Percentiles rank a stretch among this genome's conserved stretches.
Conservation (phyloP, 2,329 filamentous ascomycete species). For the Hypoxylon sp. region DNA sequence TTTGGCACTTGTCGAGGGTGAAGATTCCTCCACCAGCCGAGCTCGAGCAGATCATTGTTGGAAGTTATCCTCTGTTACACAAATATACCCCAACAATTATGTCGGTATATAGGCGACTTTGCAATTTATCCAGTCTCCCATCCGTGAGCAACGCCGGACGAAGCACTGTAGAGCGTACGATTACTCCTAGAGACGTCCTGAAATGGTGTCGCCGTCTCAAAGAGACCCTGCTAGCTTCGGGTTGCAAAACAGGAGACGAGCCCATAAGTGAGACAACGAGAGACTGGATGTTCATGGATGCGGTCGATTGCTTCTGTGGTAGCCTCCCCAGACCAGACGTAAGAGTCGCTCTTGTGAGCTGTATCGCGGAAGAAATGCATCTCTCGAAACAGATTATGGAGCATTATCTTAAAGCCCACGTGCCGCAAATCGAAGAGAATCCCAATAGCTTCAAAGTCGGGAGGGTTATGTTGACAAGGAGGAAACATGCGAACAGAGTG, state of each 20-base stretch:
- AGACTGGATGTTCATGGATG: conserved; percentile 93
- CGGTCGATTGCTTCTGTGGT: conserved; percentile 91
- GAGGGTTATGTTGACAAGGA: conserved; percentile 74
- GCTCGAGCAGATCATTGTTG: conserved; percentile 79
- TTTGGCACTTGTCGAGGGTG: conserved; percentile 86
- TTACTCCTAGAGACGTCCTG: conserved; percentile 78
- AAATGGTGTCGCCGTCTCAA: conserved; percentile 90
- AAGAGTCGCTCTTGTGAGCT: conserved; percentile 72
- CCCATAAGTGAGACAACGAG: conserved; percentile 78
- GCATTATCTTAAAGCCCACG: conserved; percentile 80
- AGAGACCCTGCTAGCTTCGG: conserved; percentile 72
- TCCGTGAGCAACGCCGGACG: conserved; percentile 55
- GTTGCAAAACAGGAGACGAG: conserved; percentile 77
- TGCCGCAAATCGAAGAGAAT: conserved; percentile 76
- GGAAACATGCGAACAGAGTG: conserved; percentile 65
- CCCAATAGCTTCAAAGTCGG: conserved; percentile 74
- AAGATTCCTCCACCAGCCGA: conserved; percentile 77
- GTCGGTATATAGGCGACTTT: conserved; percentile 70
- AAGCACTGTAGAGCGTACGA: conserved; percentile 61
- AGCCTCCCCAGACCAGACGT: conserved; percentile 78
- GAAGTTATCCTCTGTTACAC: conserved; percentile 78
- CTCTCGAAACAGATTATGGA: conserved; percentile 86
- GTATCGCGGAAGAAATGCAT: conserved; percentile 88
- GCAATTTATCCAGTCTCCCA: conserved; percentile 58
- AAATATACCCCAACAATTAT: conserved; percentile 73